phyloP scores from a whole-genome alignment of 2,329 filamentous ascomycete genomes.

The Pseudopithomyces chartarum region DNA sequence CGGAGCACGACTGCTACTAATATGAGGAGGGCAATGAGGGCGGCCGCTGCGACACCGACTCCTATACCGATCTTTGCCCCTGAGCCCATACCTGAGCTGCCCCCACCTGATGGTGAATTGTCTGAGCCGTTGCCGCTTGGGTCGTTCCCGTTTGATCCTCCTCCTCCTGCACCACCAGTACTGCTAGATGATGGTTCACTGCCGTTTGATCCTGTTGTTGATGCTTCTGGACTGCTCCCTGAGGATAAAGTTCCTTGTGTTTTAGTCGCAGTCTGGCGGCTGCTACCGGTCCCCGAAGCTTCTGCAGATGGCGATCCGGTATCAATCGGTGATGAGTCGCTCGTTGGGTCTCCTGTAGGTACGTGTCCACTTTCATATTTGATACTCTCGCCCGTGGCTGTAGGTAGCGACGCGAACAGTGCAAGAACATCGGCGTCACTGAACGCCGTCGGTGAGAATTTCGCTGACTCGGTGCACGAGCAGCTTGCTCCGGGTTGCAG shows the following conservation, averaged over 20 bases:
- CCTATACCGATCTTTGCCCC: slow-evolving; percentile 5
- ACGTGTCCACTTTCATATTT: not conserved
- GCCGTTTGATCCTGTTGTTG: not conserved
- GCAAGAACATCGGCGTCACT: not conserved
- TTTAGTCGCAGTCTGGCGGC: not conserved
- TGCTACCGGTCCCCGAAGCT: not conserved
- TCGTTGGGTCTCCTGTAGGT: slow-evolving; percentile 5
- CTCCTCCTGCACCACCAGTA: not conserved
- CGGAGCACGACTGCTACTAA: not conserved
- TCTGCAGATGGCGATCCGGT: not conserved
- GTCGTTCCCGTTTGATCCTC: not conserved
- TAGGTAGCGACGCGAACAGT: not conserved
- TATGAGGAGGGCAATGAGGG: not conserved
- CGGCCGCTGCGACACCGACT: not conserved
- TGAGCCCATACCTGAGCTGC: not conserved
- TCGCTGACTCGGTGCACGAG: not conserved
- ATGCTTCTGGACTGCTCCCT: not conserved
- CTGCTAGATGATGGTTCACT: not conserved
- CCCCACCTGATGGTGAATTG: not conserved
- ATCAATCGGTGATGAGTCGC: not conserved
- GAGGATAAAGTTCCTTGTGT: not conserved
- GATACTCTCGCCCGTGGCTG: slow-evolving; percentile 1
- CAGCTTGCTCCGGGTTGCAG: slow-evolving; percentile 1
- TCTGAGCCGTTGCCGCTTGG: not conserved
- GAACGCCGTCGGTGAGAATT: not conserved